Percentiles rank a stretch among this genome's conserved stretches.
phyloP scores from a whole-genome alignment of 1,284 basidiomycete genomes.

The Earliella scabrosa region DNA sequence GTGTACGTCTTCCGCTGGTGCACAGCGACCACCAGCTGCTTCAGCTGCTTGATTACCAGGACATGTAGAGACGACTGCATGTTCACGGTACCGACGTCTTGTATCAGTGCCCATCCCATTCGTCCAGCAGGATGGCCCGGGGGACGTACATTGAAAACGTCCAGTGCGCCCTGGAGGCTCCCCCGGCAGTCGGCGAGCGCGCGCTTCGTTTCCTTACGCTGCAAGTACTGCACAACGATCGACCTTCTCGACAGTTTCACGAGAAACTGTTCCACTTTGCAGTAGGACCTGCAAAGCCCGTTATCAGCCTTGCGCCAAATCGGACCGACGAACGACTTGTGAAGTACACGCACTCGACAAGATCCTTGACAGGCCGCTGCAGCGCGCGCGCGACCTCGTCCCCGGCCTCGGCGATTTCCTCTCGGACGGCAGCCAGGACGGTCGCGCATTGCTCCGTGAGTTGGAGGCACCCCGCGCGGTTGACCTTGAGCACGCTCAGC shows the following conservation, averaged over 20 bases:
- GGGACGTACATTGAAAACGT: conserved; percentile 24
- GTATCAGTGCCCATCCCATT: neutral
- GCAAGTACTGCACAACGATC: conserved; percentile 80
- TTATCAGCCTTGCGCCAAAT: too few relatives aligned
- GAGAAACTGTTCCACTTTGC: conserved; percentile 54
- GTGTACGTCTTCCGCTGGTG: conserved; percentile 35
- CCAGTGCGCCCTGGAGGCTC: conserved; percentile 27
- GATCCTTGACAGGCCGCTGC: conserved; percentile 42
- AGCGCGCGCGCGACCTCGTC: conserved; percentile 40
- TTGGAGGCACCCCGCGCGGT: conserved; percentile 53
- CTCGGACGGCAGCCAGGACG: conserved; percentile 49
- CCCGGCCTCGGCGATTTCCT: conserved; percentile 49
- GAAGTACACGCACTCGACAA: conserved; percentile 55
- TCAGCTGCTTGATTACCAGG: conserved; percentile 65
- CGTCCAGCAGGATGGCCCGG: too few relatives aligned
- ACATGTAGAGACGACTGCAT: too few relatives aligned
- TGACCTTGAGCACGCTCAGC: conserved; percentile 58
- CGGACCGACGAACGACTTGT: too few relatives aligned
- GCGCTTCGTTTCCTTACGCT: conserved; percentile 69
- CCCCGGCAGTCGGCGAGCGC: conserved; percentile 59
- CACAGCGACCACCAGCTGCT: conserved; percentile 50
- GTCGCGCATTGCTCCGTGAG: conserved; percentile 56
- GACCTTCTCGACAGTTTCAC: conserved; percentile 58
- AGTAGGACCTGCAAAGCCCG: conserved; percentile 25
- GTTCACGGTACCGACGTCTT: conserved; percentile 56